These are phyloP conservation scores for Daldinia concentrica DNA, from an alignment of 495 filamentous ascomycete genomes.

Conservation along the genomic window DNA sequence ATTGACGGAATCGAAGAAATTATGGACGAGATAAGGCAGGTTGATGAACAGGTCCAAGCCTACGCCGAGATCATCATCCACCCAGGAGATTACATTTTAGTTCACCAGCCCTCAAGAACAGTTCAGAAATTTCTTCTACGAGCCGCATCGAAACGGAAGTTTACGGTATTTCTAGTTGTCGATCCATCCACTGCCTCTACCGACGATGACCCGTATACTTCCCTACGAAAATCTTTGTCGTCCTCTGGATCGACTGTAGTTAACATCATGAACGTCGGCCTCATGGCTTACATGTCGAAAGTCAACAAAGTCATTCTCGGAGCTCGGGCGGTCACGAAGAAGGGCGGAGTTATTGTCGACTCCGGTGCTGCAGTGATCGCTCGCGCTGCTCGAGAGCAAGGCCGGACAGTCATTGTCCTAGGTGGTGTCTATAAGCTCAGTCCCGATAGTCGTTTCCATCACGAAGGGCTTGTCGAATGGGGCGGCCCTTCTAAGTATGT, in stretches of 20 bases:
- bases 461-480: slow-evolving; percentile 79
- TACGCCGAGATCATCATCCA: slow-evolving; percentile 91
- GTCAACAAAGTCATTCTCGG: slow-evolving; percentile 94
- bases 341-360: slow-evolving; percentile 83
- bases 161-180: slow-evolving; percentile 84
- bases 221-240: slow-evolving; percentile 79
- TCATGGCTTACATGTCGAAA: slow-evolving; percentile 90
- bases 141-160: slow-evolving; percentile 84
- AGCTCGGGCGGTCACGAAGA: slow-evolving; percentile 84
- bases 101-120: slow-evolving; percentile 78
- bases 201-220: slow-evolving; percentile 47
- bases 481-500: slow-evolving; percentile 80
- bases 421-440: slow-evolving; percentile 90
- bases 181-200: slow-evolving; percentile 58
- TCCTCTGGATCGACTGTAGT: slow-evolving; percentile 81
- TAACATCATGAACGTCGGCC: slow-evolving; percentile 80
- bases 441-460: slow-evolving; percentile 84
- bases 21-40: slow-evolving; percentile 87
- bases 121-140: slow-evolving; percentile 87
- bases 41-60: slow-evolving; percentile 86
- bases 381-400: slow-evolving; percentile 79
- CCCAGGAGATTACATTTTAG: slow-evolving; percentile 87
- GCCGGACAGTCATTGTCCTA: slow-evolving; percentile 83
- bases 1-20: slow-evolving; percentile 89
- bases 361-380: slow-evolving; percentile 82